phyloP scores from a whole-genome alignment of 2,329 filamentous ascomycete genomes.

The Phialophora tarda region DNA sequence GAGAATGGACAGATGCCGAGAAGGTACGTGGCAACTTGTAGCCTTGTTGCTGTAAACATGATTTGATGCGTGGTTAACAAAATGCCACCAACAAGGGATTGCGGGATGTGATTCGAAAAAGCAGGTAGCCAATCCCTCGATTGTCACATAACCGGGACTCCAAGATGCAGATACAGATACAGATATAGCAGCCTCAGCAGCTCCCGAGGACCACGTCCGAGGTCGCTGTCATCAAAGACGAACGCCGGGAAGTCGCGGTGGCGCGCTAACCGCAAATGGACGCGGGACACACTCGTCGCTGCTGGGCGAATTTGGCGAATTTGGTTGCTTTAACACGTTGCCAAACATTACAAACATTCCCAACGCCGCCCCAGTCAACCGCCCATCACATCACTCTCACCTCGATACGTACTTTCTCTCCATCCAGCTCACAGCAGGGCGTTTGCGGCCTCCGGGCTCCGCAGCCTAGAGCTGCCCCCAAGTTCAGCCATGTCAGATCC shows the following conservation, averaged over 20 bases:
- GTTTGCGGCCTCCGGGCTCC: constrained; percentile 16
- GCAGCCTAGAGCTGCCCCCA: constrained; percentile 18
- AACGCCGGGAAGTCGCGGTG: neutral
- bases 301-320: constrained; percentile 24
- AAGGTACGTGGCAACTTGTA: constrained; percentile 65
- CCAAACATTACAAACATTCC: constrained; percentile 35
- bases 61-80: neutral
- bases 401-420: neutral
- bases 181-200: neutral
- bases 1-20: constrained; percentile 68
- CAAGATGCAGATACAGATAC: neutral
- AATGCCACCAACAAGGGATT: neutral
- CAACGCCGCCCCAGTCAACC: constrained; percentile 28
- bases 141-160: neutral
- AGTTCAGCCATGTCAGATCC: constrained; percentile 27
- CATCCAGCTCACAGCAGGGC: constrained; percentile 3
- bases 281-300: neutral
- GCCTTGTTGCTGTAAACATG: constrained; percentile 62
- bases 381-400: neutral
- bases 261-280: constrained; percentile 8
- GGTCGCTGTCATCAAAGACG: neutral
- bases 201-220: neutral
- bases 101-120: neutral
- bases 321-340: constrained; percentile 30
- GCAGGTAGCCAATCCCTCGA: neutral